Evolutionary conservation across 306 rosid genomes (phyloP), one percentile per base, ranked within the genome.

Genomic region (Pterocarpus santalinus): DNA sequence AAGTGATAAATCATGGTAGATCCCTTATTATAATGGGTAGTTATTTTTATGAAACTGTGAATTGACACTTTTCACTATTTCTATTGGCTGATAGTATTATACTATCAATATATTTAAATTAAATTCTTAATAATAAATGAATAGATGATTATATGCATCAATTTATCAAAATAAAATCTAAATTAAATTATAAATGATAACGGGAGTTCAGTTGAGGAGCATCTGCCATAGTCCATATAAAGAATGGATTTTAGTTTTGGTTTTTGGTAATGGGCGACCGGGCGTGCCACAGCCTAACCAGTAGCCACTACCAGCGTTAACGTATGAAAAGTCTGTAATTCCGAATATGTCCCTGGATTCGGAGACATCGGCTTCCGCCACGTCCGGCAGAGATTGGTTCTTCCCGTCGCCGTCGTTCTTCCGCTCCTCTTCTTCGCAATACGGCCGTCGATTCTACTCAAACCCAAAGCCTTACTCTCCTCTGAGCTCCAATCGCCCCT

Each of bases 301-400:
- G 22, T 3, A 15, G 3, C 53, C 9, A 47, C 53, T n/a, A 8
- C 34, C 35, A 58, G 12, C 35, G 33, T 17, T 43, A 10, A 13
- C 12, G 14, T 47, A 62, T 15, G 17, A 28, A 65, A 15, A 65
- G 22, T 3, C 8, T 35, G 68, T 72, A 15, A 13, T 63, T 72
- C 57, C 41, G 58, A 82, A 30, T 14, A 82, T 82, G 85, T 82
- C 85, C 77, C 66, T 75, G 10, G 85, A 87, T 43, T 77, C 90
- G n/a, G 93, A 86, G 49, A 43, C 90, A 33, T 80, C 91, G 15
- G 82, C 87, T 57, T 74, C 91, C 73, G 30, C 88, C 61, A 57
- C 90, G 77, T n/a, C 87, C 36, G 85, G 86, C 49, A 79, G 97
- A 47, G 97, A 92, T 85, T 90, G 98, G 98, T 87, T 88, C 84